Evolutionary conservation across 345 rosid species (phyloP), one percentile per base, ranked within the genome.

Genomic region (Fremontodendron californicum): DNA sequence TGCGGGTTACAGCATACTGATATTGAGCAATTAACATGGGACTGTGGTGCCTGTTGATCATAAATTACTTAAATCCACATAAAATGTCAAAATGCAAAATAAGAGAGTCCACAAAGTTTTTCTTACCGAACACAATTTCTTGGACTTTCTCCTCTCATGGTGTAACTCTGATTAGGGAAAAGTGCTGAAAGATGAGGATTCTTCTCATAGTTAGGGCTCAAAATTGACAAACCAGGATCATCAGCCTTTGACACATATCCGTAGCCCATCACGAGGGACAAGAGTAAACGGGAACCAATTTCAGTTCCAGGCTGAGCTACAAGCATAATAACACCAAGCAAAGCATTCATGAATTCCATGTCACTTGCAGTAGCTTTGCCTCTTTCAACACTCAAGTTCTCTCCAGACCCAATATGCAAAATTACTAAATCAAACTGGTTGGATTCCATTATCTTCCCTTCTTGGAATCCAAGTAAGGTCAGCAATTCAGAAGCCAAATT

Each of bases 11-110:
- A 27, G 83, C 99, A 82, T 89, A 65, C 77, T 93, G 99, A 91
- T 90, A 91, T 77, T 96, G 97, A 82, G 97, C 90, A 77, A 91
- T 76, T 83, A 96, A 74, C 96, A 96, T 90, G 3, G 99, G 98
- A 82, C 85, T 85, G 52, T 89, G 84, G 80, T 90, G 88, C 90
- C 93, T 93, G 92, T 82, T 62, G 81, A 78, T 58, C 69, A 67
- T 75, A 81, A 79, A 60, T 57, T 74, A 79, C 62, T 69, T 13
- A 12, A n/a, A 60, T 55, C 63, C 58, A 39, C 39, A 2, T 27
- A 55, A 25, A 54, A 35, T 5, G 46, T 18, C 23, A 74, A 27
- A 73, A 3, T 2, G 64, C 37, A 61, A 71, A 60, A 79, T 9
- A 73, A 82, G 74, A 82, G 74, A 60, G 70, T 73, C 27, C 46